Evolutionary conservation across 805 yeast genomes (phyloP).

Genomic region (Wickerhamiella allomyrinae): DNA sequence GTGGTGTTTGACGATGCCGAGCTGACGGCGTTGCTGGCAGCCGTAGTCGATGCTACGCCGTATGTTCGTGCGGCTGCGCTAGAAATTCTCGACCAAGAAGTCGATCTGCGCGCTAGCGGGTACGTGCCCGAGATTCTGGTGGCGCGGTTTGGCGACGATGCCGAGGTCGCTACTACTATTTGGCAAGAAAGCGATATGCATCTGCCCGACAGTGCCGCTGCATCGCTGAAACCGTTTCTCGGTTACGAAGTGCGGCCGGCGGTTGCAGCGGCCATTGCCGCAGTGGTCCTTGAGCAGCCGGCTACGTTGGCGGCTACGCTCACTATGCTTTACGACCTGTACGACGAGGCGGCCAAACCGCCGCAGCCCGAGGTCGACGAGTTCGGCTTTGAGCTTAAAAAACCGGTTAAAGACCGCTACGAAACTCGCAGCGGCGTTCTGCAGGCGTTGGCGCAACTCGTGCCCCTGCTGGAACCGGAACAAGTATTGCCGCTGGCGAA

Average conservation of each 20-base stretch:
- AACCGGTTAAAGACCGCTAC: constrained; percentile 63
- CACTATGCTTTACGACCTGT: constrained; percentile 35
- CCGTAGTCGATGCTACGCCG: constrained; percentile 42
- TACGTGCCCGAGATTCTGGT: constrained; percentile 65
- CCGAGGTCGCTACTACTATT: constrained; percentile 57
- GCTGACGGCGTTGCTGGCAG: constrained; percentile 46
- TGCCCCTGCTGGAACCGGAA: constrained; percentile 30
- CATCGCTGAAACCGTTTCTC: constrained; percentile 35
- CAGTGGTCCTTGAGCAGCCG: constrained; percentile 29
- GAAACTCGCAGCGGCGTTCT: constrained; percentile 76
- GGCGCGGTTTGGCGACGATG: constrained; percentile 59
- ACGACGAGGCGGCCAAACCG: constrained; percentile 48
- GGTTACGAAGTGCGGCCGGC: constrained; percentile 51
- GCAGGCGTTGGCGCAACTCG: constrained; percentile 41
- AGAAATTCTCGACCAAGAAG: constrained; percentile 74
- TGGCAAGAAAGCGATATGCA: constrained; percentile 66
- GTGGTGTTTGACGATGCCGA: constrained; percentile 40
- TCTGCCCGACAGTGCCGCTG: constrained; percentile 29
- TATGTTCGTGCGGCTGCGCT: constrained; percentile 69
- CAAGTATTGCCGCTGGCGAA: constrained; percentile 16
- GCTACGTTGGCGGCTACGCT: constrained; percentile 10
- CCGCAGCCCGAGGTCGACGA: constrained; percentile 36
- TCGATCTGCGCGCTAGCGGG: constrained; percentile 32
- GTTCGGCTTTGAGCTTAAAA: constrained; percentile 61
- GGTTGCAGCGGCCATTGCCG: constrained; percentile 53